phyloP scores from a whole-genome alignment of 2,329 filamentous ascomycete genomes.

The Myotisia sp. region DNA sequence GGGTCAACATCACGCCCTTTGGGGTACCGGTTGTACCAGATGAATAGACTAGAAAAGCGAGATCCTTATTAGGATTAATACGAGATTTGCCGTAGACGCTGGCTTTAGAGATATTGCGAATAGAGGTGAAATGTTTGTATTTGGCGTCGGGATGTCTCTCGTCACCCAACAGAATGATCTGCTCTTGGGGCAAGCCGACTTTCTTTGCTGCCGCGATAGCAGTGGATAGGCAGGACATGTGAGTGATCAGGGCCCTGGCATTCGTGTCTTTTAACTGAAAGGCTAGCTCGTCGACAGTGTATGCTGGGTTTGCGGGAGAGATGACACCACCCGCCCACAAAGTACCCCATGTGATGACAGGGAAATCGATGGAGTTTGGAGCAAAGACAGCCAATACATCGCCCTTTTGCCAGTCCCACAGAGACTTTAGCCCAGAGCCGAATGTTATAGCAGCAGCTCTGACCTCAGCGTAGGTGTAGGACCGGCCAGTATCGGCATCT shows the following conservation, averaged over 20 bases:
- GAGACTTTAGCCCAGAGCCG: slow-evolving; percentile 59
- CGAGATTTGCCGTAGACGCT: slow-evolving; percentile 46
- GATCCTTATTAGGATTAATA: slow-evolving; percentile 53
- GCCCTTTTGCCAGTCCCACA: slow-evolving; percentile 66
- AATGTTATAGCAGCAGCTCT: slow-evolving; percentile 57
- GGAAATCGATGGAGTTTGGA: slow-evolving; percentile 74
- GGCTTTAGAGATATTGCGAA: slow-evolving; percentile 49
- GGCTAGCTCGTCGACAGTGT: slow-evolving; percentile 68
- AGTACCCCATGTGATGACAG: slow-evolving; percentile 59
- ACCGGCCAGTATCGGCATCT: slow-evolving; percentile 54
- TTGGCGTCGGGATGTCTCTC: slow-evolving; percentile 22
- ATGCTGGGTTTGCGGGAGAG: slow-evolving; percentile 78
- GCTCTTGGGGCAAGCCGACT: slow-evolving; percentile 55
- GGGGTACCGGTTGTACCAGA: slow-evolving; percentile 82
- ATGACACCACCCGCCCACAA: slow-evolving; percentile 71
- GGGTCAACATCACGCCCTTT: slow-evolving; percentile 79
- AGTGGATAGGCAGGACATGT: slow-evolving; percentile 49
- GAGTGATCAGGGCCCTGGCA: slow-evolving; percentile 62
- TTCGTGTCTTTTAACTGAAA: slow-evolving; percentile 70
- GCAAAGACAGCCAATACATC: slow-evolving; percentile 73
- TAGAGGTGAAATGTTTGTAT: slow-evolving; percentile 50
- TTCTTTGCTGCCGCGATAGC: slow-evolving; percentile 54
- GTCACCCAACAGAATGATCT: slow-evolving; percentile 64
- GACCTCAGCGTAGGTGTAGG: slow-evolving; percentile 57
- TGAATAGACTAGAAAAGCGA: slow-evolving; percentile 76